Percentiles rank a stretch among this genome's conserved stretches.
Conservation (phyloP, 73 alveolate genomes). For the Tetrahymena thermophila region DNA sequence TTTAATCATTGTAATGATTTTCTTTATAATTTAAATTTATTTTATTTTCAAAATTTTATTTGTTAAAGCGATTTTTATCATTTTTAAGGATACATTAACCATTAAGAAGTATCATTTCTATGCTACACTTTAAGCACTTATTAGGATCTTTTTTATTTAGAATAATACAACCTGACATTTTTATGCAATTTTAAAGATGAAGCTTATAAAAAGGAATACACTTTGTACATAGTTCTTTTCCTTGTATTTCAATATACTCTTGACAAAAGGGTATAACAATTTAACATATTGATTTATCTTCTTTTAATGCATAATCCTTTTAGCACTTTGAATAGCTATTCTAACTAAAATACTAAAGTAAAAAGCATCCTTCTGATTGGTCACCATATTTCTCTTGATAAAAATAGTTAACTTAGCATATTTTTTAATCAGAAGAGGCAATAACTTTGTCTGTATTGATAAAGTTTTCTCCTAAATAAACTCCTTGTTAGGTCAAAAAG, state of each 20-base stretch:
- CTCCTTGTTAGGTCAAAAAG: neutral
- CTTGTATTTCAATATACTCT: neutral
- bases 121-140: neutral
- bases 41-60: too few species aligned
- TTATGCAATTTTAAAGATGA: neutral
- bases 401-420: too few species aligned
- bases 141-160: neutral
- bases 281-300: neutral
- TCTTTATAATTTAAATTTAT: too few species aligned
- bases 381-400: too few species aligned
- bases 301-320: neutral
- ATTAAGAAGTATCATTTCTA: neutral
- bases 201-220: neutral
- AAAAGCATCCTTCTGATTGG: too few species aligned
- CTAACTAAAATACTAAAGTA: too few species aligned
- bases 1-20: too few species aligned
- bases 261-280: neutral
- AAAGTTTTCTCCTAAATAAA: neutral
- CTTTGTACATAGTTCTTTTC: neutral
- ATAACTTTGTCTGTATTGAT: too few species aligned
- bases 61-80: too few species aligned
- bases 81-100: neutral
- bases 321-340: neutral
- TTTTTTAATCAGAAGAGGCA: too few species aligned
- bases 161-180: neutral